These are phyloP conservation scores for Nadsonia starkeyi-henricii DNA, from an alignment of 1,139 yeast genomes.

Conservation along the genomic window DNA sequence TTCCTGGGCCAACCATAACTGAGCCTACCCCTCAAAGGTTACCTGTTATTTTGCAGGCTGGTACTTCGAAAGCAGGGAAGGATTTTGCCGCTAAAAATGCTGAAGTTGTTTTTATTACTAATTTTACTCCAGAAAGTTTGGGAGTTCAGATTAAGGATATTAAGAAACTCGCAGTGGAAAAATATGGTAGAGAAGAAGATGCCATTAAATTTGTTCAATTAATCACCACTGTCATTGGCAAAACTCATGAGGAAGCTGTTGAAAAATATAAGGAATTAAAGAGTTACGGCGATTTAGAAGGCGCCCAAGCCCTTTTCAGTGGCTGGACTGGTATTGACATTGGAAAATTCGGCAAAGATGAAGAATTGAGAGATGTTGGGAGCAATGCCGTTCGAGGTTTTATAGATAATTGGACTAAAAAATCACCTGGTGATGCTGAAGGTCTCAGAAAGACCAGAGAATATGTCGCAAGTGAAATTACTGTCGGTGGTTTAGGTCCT, in stretches of 20 bases:
- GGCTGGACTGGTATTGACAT: conserved; percentile 27
- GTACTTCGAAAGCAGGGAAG: conserved; percentile 28
- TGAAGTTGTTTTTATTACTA: too few relatives aligned
- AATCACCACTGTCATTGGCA: conserved; percentile 19
- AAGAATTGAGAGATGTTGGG: conserved; percentile 19
- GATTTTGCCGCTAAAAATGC: conserved; percentile 30
- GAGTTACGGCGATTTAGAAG: conserved; percentile 19
- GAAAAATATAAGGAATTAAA: conserved; percentile 15
- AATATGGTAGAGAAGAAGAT: conserved; percentile 18
- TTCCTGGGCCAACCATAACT: conserved; percentile 28
- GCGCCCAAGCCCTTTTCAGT: conserved; percentile 22
- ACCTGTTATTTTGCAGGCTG: conserved; percentile 31
- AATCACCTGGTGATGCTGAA: conserved; percentile 14
- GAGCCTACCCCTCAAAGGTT: conserved; percentile 30
- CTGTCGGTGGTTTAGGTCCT: conserved; percentile 23
- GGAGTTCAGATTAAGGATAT: too few relatives aligned
- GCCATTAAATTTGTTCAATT: conserved; percentile 20
- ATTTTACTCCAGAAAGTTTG: too few relatives aligned
- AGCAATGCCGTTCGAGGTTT: conserved; percentile 20
- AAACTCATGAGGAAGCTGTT: conserved; percentile 24
- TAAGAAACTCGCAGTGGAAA: conserved; percentile 19
- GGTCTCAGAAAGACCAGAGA: conserved; percentile 18
- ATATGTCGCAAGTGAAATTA: conserved; percentile 19
- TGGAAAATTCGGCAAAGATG: conserved; percentile 20
- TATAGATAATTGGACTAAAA: conserved; percentile 13